These are phyloP conservation scores for Candida nanaspora DNA, from an alignment of 805 yeast species.

Conservation along the genomic window DNA sequence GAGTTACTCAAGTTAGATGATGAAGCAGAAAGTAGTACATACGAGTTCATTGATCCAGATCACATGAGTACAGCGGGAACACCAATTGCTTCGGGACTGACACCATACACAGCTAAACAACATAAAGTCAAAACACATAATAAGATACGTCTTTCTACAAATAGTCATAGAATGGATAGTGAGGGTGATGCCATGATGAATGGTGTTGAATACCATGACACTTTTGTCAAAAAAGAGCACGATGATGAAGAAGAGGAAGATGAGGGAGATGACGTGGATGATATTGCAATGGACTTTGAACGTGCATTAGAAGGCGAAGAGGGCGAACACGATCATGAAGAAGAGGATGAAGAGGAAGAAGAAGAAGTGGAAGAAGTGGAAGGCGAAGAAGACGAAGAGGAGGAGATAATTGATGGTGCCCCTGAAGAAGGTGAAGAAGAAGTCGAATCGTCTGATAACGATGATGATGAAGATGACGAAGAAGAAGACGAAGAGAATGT, in stretches of 20 bases:
- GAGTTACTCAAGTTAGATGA: constrained; percentile 69
- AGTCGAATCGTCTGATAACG: constrained; percentile 37
- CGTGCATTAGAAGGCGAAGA: constrained; percentile 34
- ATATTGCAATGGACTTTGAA: constrained; percentile 17
- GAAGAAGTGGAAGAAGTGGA: constrained; percentile 7
- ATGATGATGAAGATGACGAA: constrained; percentile 40
- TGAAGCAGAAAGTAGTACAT: constrained; percentile 74
- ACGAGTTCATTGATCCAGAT: constrained; percentile 62
- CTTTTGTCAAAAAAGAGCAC: background rate
- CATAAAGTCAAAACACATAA: background rate
- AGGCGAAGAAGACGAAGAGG: constrained; percentile 31
- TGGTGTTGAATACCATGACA: too few species aligned
- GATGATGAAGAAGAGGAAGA: constrained; percentile 16
- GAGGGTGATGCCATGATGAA: constrained; percentile 26
- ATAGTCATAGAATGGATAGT: too few species aligned
- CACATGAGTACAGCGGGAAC: constrained; percentile 28
- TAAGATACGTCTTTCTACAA: too few species aligned
- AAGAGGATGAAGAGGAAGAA: constrained; percentile 29
- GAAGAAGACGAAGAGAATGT: constrained; percentile 31
- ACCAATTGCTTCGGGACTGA: constrained; percentile 8
- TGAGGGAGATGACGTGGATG: constrained; percentile 13
- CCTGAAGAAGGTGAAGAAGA: constrained; percentile 31
- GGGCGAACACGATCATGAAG: constrained; percentile 43
- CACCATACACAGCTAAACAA: background rate
- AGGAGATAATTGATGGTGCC: constrained; percentile 24